Conservation (phyloP, 2,329 filamentous ascomycete species). For the Alternaria sp. region DNA sequence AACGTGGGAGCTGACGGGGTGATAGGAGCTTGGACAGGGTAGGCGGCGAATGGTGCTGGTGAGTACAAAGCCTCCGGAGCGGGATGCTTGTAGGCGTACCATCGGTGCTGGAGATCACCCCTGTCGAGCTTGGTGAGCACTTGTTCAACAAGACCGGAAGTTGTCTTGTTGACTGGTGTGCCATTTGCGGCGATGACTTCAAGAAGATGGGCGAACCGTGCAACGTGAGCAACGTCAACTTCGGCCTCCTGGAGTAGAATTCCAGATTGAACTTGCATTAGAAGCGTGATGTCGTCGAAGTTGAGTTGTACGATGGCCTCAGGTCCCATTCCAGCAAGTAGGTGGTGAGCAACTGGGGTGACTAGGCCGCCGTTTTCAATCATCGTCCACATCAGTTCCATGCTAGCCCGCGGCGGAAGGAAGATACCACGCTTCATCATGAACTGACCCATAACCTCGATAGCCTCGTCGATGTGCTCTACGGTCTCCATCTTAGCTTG, state of each 20-base stretch:
- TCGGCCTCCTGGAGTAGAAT: conserved; percentile 55
- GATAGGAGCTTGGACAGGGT: conserved; percentile 53
- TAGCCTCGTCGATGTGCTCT: conserved; percentile 86
- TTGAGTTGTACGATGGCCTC: conserved; percentile 64
- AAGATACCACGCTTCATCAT: conserved; percentile 60
- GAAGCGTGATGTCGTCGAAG: conserved; percentile 61
- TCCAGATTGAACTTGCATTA: conserved; percentile 65
- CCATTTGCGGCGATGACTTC: conserved; percentile 62
- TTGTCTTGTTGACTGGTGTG: conserved; percentile 62
- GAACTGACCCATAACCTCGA: conserved; percentile 70
- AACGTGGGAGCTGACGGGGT: conserved; percentile 66
- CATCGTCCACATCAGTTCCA: conserved; percentile 69
- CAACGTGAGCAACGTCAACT: conserved; percentile 63
- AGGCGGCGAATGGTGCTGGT: conserved; percentile 59
- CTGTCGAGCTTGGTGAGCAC: conserved; percentile 61
- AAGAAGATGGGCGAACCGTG: conserved; percentile 67
- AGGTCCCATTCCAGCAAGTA: conserved; percentile 65
- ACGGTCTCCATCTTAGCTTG: conserved; percentile 61
- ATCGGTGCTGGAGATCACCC: conserved; percentile 58
- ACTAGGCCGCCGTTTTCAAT: conserved; percentile 69
- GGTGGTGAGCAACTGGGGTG: conserved; percentile 64
- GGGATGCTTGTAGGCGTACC: conserved; percentile 65
- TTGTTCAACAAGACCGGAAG: conserved; percentile 64
- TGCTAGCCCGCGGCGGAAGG: conserved; percentile 61
- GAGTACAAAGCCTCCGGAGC: conserved; percentile 50